Conservation (phyloP, 2,329 filamentous ascomycete species). For the Colletotrichum orbiculare region DNA sequence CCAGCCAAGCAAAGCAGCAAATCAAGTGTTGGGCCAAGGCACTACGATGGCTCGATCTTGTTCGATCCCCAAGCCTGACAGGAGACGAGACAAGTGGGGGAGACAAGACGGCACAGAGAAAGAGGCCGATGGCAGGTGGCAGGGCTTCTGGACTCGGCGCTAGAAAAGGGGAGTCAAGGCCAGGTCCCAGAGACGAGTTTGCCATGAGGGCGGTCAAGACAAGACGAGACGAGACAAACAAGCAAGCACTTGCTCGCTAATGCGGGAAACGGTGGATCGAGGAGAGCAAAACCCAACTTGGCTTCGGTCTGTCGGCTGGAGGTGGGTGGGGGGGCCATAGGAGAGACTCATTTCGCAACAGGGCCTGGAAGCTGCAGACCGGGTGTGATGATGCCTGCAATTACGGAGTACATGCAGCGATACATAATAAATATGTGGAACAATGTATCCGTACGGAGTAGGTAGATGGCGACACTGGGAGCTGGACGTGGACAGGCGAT, state of each 20-base stretch:
- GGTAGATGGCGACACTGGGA: no score
- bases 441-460: no score
- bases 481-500: no score
- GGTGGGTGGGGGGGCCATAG: constrained; percentile 1
- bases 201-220: neutral
- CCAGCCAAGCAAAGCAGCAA: neutral
- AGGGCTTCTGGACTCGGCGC: constrained; percentile 13
- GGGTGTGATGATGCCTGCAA: constrained; percentile 6
- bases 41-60: no score
- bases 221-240: neutral
- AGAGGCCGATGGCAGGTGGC: neutral
- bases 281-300: constrained; percentile 16
- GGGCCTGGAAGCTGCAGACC: constrained; percentile 3
- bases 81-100: neutral
- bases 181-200: neutral
- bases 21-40: constrained; percentile 3
- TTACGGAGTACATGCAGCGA: neutral
- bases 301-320: neutral
- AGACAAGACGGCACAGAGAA: neutral
- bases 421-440: neutral
- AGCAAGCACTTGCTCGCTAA: constrained; percentile 12
- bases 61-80: no score
- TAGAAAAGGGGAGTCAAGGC: constrained; percentile 14
- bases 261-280: neutral
- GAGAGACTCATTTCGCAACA: constrained; percentile 18